Base-by-base conservation (phyloP, 371 early-diverging fungal genomes). In the Lichtheimia ornata region DNA sequence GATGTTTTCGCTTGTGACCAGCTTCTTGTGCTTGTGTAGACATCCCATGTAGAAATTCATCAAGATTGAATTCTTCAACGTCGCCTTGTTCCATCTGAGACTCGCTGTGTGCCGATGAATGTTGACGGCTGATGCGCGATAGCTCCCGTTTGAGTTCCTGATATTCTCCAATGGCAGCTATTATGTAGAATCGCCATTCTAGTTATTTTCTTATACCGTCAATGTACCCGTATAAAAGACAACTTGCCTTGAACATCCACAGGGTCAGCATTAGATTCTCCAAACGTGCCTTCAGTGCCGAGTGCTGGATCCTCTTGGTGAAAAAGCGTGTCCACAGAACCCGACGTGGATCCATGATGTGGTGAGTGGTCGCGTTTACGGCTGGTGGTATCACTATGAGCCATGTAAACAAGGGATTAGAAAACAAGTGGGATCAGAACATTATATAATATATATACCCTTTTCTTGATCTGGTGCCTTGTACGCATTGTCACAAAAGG, bases 41-140 rank as follows among this genome's bases (percentile, higher is more conserved):
- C 50, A 77, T 60, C 1, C 71, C 74, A 24, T 70, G 50, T 5
- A 77, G 50, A 18, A 58, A 77, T 24, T 70, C 65, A 40, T 72
- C 72, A 7, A 77, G 66, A 17, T 69, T 61, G 50, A 77, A 77
- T 11, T 74, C 74, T 35, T 73, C 73, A 11, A 58, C 61, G 2
- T 50, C 52, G 3, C 72, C 78, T 64, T 72, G 71, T 61, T 73
- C 70, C 11, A 71, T 4, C 24, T 65, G 62, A 11, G 55, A 20
- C 0, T 20, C 58, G n/a, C 30, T 25, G 9, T 58, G 45, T 11
- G 51, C 25, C 11, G 35, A 35, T 35, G 28, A 4, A 28, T 35
- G 35, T 24, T 53, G 17, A 11, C 62, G 61, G 12, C 61, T 61
- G 22, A 52, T 42, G 7, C 56, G 56, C 7, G 57, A 60, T 4